Evolutionary conservation across 2,329 filamentous ascomycete genomes (phyloP).

Genomic region (Paramyrothecium sp.): DNA sequence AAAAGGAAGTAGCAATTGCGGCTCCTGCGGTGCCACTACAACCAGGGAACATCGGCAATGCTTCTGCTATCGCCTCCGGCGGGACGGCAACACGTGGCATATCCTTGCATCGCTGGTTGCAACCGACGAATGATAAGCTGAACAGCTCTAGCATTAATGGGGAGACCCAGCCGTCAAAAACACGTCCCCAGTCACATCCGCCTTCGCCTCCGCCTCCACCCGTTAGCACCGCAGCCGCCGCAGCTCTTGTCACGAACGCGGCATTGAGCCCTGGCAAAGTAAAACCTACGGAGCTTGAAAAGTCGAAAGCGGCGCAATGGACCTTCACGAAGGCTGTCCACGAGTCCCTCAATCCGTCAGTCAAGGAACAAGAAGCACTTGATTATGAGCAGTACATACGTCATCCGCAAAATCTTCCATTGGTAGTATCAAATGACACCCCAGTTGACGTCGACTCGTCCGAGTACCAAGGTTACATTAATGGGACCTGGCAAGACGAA

Average conservation of each 20-base stretch:
- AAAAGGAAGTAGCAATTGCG: conserved; percentile 70
- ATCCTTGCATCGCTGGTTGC: conserved; percentile 62
- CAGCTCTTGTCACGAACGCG: conserved; percentile 12
- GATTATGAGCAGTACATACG: conserved; percentile 89
- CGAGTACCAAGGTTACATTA: conserved; percentile 81
- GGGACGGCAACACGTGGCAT: conserved; percentile 44
- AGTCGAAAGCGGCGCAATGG: conserved; percentile 81
- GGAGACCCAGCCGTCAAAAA: not conserved
- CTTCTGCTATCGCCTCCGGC: conserved; percentile 33
- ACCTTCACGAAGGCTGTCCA: conserved; percentile 83
- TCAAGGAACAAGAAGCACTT: conserved; percentile 71
- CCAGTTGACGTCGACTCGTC: conserved; percentile 56
- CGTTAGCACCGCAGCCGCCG: conserved; percentile 4
- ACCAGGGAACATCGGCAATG: conserved; percentile 33
- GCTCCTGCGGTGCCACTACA: conserved; percentile 49
- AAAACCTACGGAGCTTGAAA: conserved; percentile 65
- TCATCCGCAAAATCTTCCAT: conserved; percentile 84
- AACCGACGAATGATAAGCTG: conserved; percentile 40
- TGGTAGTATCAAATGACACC: conserved; percentile 71
- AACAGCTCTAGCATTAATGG: not conserved
- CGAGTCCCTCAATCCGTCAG: conserved; percentile 81
- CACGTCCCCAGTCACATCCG: conserved; percentile 4
- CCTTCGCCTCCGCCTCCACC: conserved; percentile 9
- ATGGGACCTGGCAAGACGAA: conserved; percentile 63
- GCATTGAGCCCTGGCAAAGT: conserved; percentile 31